A percentile compares a stretch with the other conserved stretches of the same genome.
These are phyloP conservation scores for Peribolospora kevripleyi DNA, from an alignment of 768 basidiomycete species.

Conservation along the genomic window DNA sequence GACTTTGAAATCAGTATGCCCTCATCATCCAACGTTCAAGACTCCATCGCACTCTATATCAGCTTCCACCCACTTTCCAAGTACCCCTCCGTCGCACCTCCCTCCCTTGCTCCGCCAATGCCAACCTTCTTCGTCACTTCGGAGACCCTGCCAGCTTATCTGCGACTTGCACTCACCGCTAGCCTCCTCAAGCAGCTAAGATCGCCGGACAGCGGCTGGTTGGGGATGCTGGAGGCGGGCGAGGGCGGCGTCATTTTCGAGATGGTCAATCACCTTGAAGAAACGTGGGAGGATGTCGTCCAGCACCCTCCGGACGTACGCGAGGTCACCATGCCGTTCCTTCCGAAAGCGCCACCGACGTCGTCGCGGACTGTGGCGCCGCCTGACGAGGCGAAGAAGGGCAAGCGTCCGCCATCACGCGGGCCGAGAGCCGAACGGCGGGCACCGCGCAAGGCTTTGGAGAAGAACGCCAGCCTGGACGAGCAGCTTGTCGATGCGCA, in stretches of 20 bases:
- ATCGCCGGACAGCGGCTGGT: slow-evolving; percentile 22
- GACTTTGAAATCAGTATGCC: slow-evolving; percentile 15
- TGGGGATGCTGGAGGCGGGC: slow-evolving; percentile 33
- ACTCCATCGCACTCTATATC: neutral
- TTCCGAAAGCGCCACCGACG: neutral
- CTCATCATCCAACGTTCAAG: slow-evolving; percentile 5
- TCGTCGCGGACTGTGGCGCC: slow-evolving; percentile 1
- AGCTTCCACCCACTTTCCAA: slow-evolving; percentile 32
- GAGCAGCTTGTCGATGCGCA: slow-evolving; percentile 32
- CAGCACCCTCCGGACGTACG: slow-evolving; percentile 47
- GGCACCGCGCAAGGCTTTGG: neutral
- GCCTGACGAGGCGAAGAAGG: slow-evolving; percentile 7
- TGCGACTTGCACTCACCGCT: slow-evolving; percentile 58
- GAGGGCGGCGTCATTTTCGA: slow-evolving; percentile 47
- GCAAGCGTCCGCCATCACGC: slow-evolving; percentile 15
- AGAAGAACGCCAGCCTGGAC: slow-evolving; percentile 26
- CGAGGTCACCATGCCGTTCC: slow-evolving; percentile 36
- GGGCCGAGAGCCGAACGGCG: slow-evolving; percentile 9
- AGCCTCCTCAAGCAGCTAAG: slow-evolving; percentile 35
- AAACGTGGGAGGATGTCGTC: slow-evolving; percentile 36
- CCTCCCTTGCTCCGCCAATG: slow-evolving; percentile 29
- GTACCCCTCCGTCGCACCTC: slow-evolving; percentile 30
- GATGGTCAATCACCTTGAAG: slow-evolving; percentile 37
- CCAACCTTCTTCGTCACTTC: slow-evolving; percentile 57
- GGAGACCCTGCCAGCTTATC: slow-evolving; percentile 42